Base-by-base conservation (phyloP, 2,329 filamentous ascomycete species). In the Phialocephala sp. region DNA sequence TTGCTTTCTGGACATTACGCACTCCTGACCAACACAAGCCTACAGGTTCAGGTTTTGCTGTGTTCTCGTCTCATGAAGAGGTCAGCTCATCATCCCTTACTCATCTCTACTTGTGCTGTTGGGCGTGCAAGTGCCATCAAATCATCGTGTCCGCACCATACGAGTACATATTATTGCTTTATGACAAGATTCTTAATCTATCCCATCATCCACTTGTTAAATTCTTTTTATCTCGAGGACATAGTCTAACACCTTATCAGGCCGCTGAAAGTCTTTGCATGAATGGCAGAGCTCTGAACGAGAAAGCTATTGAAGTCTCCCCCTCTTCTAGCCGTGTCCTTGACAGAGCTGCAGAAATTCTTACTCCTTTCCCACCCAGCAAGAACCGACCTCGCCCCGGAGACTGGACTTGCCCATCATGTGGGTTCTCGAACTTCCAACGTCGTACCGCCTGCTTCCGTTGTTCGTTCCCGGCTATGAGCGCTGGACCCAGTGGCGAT, bases 11-110 rank as follows among this genome's bases (percentile, higher is more conserved):
- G 95, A 99, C 95, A 20, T 86, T 99, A 59, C 91, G 94, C 68
- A 99, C 95, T 15, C 95, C 95, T 2, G 95, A 99, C 80, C 95
- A 98, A 81, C 95, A 98, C 81, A 99, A 99, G 84, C 95, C 95
- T n/a, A 99, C 95, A 11, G 95, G 95, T 52, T 97, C 94, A 62
- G 95, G 95, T 62, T 99, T 99, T 80, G 95, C 95, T 59, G 94
- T 99, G 64, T 99, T 99, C 78, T 98, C 95, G 69, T 98, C 94
- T 56, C 95, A 99, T 77, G 95, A 99, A 84, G 95, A 99, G 89
- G 94, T 97, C 83, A 73, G 72, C 71, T 41, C 57, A 70, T 63
- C 45, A 66, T 72, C 67, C 66, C 68, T 41, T 68, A 66, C 57
- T 59, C 63, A 72, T 66, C 65, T 76, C 56, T 73, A 59, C 57